A percentile compares a stretch with the other conserved stretches of the same genome.
phyloP scores from a whole-genome alignment of 257 asterid species.

The Petunia axillaris region DNA sequence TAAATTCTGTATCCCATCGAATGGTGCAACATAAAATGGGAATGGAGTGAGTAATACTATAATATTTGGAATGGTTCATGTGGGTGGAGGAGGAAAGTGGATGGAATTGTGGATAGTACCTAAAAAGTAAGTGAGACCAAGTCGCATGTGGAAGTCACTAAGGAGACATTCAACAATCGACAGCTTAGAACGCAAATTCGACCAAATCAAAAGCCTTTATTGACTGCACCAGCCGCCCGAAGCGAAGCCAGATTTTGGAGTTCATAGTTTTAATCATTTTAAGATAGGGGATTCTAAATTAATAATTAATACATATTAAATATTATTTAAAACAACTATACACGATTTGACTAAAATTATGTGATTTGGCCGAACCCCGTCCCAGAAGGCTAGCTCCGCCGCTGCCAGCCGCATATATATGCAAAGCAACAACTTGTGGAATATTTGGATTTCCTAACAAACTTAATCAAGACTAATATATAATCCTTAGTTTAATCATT shows the following conservation, averaged over 20 bases:
- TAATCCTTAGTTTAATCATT: constrained; percentile 10
- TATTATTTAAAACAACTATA: no score
- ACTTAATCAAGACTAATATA: constrained; percentile 5
- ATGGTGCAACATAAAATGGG: neutral
- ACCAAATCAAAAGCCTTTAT: constrained; percentile 24
- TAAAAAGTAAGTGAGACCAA: neutral
- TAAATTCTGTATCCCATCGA: neutral
- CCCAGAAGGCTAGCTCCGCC: no score
- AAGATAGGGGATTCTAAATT: no score
- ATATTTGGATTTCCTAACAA: constrained; percentile 20
- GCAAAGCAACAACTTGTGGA: neutral
- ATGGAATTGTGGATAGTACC: neutral
- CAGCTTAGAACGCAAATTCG: constrained; percentile 26
- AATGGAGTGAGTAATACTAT: neutral
- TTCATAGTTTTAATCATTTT: no score
- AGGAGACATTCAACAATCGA: constrained; percentile 21
- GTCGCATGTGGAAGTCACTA: neutral
- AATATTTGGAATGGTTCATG: neutral
- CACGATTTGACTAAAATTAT: no score
- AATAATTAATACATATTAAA: no score
- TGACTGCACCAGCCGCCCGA: constrained; percentile 16
- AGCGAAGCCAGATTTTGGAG: no score
- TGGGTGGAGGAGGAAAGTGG: constrained; percentile 15
- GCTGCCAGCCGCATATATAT: neutral
- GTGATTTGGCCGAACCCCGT: no score